phyloP scores from a whole-genome alignment of 495 filamentous ascomycete genomes.

The Penicillium macrosclerotiorum region DNA sequence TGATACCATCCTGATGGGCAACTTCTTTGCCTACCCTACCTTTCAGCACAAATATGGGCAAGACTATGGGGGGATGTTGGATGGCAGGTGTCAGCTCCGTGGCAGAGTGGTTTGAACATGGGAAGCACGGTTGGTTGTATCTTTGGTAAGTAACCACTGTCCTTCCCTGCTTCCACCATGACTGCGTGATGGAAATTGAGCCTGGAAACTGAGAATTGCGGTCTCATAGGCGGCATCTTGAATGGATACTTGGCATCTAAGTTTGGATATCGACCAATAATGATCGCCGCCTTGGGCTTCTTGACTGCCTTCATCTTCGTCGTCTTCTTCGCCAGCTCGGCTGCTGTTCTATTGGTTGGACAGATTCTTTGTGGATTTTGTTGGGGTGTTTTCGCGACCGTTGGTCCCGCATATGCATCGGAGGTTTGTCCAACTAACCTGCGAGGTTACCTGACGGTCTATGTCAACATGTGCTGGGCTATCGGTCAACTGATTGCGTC shows the following conservation, averaged over 20 bases:
- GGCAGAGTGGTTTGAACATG: conserved; percentile 37
- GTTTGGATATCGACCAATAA: conserved; percentile 44
- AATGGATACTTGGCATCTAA: conserved; percentile 47
- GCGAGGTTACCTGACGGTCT: conserved; percentile 55
- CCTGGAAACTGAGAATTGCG: not conserved
- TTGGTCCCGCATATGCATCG: conserved; percentile 61
- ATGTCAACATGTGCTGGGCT: conserved; percentile 66
- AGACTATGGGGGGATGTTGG: conserved; percentile 16
- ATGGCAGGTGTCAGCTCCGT: conserved; percentile 33
- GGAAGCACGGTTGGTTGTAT: conserved; percentile 34
- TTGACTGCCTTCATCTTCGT: conserved; percentile 54
- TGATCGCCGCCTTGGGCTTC: conserved; percentile 40
- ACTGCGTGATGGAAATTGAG: too few species aligned
- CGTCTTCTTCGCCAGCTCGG: conserved; percentile 47
- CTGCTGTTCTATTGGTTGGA: conserved; percentile 39
- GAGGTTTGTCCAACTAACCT: conserved; percentile 61
- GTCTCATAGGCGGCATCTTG: conserved; percentile 25
- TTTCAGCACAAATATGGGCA: conserved; percentile 40
- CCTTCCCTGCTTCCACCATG: too few species aligned
- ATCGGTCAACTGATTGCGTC: conserved; percentile 61
- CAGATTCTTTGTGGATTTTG: conserved; percentile 48
- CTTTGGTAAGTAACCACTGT: conserved; percentile 20
- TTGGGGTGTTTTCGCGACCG: conserved; percentile 53
- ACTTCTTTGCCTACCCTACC: conserved; percentile 36
- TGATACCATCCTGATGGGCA: conserved; percentile 44